phyloP scores from a whole-genome alignment of 352 stramenopile genomes.

The Globisporangium irregulare region DNA sequence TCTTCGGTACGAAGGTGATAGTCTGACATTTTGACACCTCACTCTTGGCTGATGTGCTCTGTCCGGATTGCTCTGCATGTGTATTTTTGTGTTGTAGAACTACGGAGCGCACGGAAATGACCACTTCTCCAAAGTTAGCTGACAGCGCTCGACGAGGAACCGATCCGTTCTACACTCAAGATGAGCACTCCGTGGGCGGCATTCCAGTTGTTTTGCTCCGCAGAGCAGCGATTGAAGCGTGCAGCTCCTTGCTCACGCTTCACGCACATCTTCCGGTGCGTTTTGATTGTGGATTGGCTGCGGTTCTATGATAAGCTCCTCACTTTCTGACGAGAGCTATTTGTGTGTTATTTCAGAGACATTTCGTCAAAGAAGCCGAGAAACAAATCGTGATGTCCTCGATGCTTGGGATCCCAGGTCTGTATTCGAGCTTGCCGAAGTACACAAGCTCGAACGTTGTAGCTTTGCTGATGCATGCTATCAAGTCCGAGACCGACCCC shows the following conservation, averaged over 20 bases:
- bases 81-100: slow-evolving; percentile 16
- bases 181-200: slow-evolving; percentile 68
- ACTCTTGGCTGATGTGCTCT: neutral
- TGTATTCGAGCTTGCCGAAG: slow-evolving; percentile 82
- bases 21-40: neutral
- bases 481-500: slow-evolving; percentile 78
- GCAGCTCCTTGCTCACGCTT: slow-evolving; percentile 76
- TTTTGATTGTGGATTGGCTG: neutral
- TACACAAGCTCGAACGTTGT: slow-evolving; percentile 86
- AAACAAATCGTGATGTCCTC: slow-evolving; percentile 56
- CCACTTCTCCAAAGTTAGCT: slow-evolving; percentile 28
- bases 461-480: slow-evolving; percentile 73
- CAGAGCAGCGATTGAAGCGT: slow-evolving; percentile 76
- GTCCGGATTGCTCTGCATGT: neutral
- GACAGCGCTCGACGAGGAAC: slow-evolving; percentile 32
- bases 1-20: slow-evolving; percentile 42
- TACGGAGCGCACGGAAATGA: slow-evolving; percentile 32
- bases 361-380: slow-evolving; percentile 80
- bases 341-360: slow-evolving; percentile 26
- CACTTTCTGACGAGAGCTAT: neutral
- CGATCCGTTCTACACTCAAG: slow-evolving; percentile 50
- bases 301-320: neutral
- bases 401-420: slow-evolving; percentile 60
- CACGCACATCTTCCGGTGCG: slow-evolving; percentile 73
- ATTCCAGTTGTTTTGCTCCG: slow-evolving; percentile 74